A percentile compares a stretch with the other conserved stretches of the same genome.
Conservation (phyloP, 495 filamentous ascomycete genomes). For the Trichoderma virens region DNA sequence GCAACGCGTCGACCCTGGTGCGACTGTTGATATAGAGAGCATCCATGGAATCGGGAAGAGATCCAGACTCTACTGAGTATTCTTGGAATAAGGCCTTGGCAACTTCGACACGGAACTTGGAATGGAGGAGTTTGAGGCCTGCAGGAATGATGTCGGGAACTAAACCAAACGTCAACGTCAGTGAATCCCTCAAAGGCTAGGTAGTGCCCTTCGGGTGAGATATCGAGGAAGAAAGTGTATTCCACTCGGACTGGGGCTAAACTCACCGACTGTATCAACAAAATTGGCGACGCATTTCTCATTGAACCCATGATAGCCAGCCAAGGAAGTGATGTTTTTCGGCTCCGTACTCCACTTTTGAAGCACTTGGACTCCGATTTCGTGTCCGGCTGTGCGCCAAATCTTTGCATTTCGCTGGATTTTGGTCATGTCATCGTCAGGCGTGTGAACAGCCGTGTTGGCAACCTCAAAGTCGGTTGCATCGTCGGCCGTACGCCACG, state of each 20-base stretch:
- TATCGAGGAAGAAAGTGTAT: background rate
- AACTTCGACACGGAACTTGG: too few species aligned
- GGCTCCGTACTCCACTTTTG: background rate
- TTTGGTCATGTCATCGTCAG: background rate
- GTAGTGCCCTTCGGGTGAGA: too few species aligned
- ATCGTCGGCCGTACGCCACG: background rate
- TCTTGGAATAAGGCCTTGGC: too few species aligned
- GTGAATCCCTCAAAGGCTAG: too few species aligned
- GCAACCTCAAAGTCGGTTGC: background rate
- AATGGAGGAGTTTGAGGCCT: too few species aligned
- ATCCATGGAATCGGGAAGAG: background rate
- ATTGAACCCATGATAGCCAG: background rate
- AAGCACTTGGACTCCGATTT: background rate
- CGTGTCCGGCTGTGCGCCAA: background rate
- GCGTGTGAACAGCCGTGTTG: too few species aligned
- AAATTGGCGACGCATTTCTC: background rate
- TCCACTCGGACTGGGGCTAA: background rate
- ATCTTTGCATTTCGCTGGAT: background rate
- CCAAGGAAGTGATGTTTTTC: background rate
- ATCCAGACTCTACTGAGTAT: too few species aligned
- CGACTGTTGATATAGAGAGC: background rate
- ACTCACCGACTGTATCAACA: background rate
- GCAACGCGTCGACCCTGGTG: too few species aligned
- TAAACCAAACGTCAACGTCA: background rate
- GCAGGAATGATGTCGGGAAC: too few species aligned